Evolutionary conservation across 805 yeast species (phyloP).

Genomic region (Jamesozyma lodderae): DNA sequence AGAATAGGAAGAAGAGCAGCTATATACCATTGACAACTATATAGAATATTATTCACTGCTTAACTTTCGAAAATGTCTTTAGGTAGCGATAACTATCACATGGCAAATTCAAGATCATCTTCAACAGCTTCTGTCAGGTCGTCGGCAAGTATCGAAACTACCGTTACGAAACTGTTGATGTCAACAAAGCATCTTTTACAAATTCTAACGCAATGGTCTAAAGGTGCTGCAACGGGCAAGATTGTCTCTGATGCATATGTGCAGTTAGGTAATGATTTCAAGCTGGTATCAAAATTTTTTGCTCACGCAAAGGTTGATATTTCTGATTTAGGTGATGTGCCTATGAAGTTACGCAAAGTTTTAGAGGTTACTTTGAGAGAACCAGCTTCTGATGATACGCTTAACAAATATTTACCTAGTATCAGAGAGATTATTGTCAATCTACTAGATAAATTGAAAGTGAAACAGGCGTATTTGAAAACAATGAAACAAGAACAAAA

Average conservation of each 20-base stretch:
- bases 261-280: slow-evolving; percentile 85
- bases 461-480: slow-evolving; percentile 51
- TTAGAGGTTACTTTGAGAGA: slow-evolving; percentile 81
- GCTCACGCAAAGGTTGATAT: slow-evolving; percentile 70
- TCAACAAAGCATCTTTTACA: slow-evolving; percentile 86
- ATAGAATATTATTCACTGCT: no score
- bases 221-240: slow-evolving; percentile 64
- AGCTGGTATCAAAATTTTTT: slow-evolving; percentile 75
- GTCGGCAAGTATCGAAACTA: slow-evolving; percentile 53
- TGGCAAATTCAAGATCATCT: slow-evolving; percentile 10
- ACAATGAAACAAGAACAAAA: slow-evolving; percentile 15
- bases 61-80: background rate
- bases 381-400: slow-evolving; percentile 71
- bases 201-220: slow-evolving; percentile 84
- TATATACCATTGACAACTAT: no score
- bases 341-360: slow-evolving; percentile 66
- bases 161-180: slow-evolving; percentile 70
- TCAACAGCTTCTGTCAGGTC: slow-evolving; percentile 7
- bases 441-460: slow-evolving; percentile 67
- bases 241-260: slow-evolving; percentile 89
- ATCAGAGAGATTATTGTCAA: slow-evolving; percentile 81
- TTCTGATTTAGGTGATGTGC: slow-evolving; percentile 83
- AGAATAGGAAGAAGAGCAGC: no score
- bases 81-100: background rate
- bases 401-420: slow-evolving; percentile 72